These are phyloP conservation scores for Poa annua DNA, from an alignment of 176 grass and related monocot genomes.

Conservation along the genomic window DNA sequence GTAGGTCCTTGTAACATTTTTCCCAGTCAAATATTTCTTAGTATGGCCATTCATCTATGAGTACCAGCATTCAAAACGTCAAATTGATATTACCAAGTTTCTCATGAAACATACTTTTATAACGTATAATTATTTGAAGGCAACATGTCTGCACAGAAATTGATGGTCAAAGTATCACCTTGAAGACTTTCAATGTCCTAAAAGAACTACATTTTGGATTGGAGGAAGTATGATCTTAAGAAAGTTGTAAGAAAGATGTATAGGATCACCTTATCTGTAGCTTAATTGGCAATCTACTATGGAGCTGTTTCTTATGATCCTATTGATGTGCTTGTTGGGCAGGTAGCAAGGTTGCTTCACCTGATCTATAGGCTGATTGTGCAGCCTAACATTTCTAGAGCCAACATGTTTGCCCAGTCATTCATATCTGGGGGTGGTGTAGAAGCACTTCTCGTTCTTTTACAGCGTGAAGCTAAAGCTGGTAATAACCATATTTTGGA, in stretches of 20 bases:
- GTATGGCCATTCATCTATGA: neutral
- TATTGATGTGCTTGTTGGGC: conserved; percentile 49
- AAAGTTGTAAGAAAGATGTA: conserved; percentile 29
- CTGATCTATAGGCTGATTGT: conserved; percentile 94
- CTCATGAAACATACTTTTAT: neutral
- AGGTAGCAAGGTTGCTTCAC: conserved; percentile 97
- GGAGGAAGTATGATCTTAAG: conserved; percentile 21
- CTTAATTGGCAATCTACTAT: conserved; percentile 16
- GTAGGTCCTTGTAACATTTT: conserved; percentile 24
- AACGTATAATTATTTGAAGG: neutral
- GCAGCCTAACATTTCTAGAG: conserved; percentile 86
- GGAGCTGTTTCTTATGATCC: conserved; percentile 34
- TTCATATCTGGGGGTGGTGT: conserved; percentile 86
- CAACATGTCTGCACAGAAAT: neutral
- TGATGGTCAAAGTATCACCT: conserved; percentile 11
- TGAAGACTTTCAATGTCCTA: neutral
- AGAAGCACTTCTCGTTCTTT: conserved; percentile 93
- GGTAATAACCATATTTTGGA: conserved; percentile 73
- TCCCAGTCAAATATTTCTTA: neutral
- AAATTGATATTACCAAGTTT: neutral
- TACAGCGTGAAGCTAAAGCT: conserved; percentile 83
- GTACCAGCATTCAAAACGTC: neutral
- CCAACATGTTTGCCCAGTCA: conserved; percentile 85
- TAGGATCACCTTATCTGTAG: conserved; percentile 15
- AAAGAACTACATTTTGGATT: neutral